Evolutionary conservation across 768 basidiomycete species (phyloP).

Genomic region (Coprinopsis strossmayeri): DNA sequence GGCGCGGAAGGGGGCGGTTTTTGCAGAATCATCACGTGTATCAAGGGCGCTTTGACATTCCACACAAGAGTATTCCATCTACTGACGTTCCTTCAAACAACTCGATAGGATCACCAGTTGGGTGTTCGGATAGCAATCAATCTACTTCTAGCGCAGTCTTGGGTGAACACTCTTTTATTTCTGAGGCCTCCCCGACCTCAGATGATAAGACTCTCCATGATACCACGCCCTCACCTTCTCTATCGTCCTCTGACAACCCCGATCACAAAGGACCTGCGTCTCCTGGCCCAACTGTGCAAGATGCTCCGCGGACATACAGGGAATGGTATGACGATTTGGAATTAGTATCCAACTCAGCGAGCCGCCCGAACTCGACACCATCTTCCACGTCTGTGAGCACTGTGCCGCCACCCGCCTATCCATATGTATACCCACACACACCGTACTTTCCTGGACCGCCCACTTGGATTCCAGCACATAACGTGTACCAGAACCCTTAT

Average conservation of each 20-base stretch:
- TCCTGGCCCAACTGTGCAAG: background rate
- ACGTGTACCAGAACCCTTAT: conserved; percentile 5
- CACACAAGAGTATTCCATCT: background rate
- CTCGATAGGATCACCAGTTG: background rate
- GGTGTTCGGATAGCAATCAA: background rate
- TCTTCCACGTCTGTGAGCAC: conserved; percentile 7
- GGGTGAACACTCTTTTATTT: background rate
- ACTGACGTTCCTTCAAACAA: background rate
- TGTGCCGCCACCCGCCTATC: conserved; percentile 5
- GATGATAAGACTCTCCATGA: conserved; percentile 7
- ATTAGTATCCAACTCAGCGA: background rate
- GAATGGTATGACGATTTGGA: conserved; percentile 12
- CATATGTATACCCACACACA: conserved; percentile 5
- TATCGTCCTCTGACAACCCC: background rate
- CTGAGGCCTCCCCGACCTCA: conserved; percentile 3
- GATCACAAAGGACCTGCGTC: background rate
- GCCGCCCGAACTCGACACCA: background rate
- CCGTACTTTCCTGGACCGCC: conserved; percentile 4
- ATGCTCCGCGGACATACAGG: conserved; percentile 1
- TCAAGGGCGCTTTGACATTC: background rate
- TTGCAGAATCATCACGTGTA: conserved; percentile 19
- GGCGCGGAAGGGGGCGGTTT: conserved; percentile 37
- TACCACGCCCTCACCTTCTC: background rate
- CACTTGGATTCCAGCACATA: conserved; percentile 4
- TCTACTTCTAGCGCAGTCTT: background rate